Conservation (phyloP, 805 yeast genomes). For the Komagataella pseudopastoris region DNA sequence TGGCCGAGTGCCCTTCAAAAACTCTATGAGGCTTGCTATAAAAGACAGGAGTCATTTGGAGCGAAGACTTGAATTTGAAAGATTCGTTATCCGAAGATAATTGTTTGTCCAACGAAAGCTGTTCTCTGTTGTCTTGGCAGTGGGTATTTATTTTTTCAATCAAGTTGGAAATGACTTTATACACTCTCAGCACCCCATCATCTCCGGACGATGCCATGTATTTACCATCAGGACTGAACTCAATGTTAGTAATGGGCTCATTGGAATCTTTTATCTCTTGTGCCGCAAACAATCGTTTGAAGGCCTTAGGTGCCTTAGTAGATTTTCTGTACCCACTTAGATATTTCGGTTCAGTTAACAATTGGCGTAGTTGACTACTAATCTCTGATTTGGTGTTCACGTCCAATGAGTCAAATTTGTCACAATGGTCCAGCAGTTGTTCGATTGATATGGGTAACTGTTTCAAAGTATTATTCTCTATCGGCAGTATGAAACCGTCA, state of each 20-base stretch:
- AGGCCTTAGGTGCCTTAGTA: constrained; percentile 28
- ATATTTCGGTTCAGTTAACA: constrained; percentile 32
- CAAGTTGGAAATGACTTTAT: constrained; percentile 72
- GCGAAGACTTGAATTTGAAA: background rate
- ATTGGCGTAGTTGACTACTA: constrained; percentile 11
- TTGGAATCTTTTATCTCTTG: constrained; percentile 36
- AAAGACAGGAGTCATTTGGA: constrained; percentile 48
- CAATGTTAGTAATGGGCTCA: constrained; percentile 53
- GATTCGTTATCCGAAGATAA: background rate
- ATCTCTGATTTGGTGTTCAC: background rate
- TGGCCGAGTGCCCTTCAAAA: constrained; percentile 54
- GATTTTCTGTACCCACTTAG: constrained; percentile 34
- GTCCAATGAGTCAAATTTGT: background rate
- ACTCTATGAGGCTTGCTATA: constrained; percentile 47
- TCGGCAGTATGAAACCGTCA: background rate
- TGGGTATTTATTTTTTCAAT: constrained; percentile 34
- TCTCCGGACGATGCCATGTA: constrained; percentile 78
- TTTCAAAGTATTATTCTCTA: background rate
- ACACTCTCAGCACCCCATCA: constrained; percentile 51
- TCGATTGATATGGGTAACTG: background rate
- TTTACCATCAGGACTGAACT: constrained; percentile 70
- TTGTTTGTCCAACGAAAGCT: background rate
- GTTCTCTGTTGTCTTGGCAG: constrained; percentile 1
- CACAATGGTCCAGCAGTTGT: background rate
- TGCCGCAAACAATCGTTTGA: constrained; percentile 45